Percentiles rank a stretch among this genome's conserved stretches.
Conservation (phyloP, 2,329 filamentous ascomycete species). For the Hysterium pulicare region DNA sequence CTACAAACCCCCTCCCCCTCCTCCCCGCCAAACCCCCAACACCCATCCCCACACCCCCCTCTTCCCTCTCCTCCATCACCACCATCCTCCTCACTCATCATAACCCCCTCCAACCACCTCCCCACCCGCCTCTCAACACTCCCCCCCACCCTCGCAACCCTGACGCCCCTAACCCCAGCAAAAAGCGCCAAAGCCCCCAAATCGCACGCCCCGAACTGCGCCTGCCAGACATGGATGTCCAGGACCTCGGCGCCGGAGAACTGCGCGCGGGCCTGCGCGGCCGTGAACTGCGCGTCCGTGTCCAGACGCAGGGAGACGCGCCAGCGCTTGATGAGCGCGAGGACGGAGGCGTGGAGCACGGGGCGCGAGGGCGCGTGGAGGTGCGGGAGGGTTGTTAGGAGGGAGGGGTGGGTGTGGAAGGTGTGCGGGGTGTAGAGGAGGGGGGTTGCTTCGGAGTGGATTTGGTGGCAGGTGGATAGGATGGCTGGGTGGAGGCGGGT, state of each 20-base stretch:
- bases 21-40: not conserved
- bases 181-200: slow-evolving; percentile 43
- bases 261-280: slow-evolving; percentile 35
- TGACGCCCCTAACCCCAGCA: slow-evolving; percentile 45
- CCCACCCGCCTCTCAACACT: slow-evolving; percentile 43
- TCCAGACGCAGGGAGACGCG: slow-evolving; percentile 48
- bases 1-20: not conserved
- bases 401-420: slow-evolving; percentile 49
- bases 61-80: slow-evolving; percentile 15
- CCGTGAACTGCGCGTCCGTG: slow-evolving; percentile 46
- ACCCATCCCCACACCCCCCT: slow-evolving; percentile 3
- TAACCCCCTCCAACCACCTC: slow-evolving; percentile 42
- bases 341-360: slow-evolving; percentile 30
- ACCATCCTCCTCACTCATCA: slow-evolving; percentile 45
- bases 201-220: slow-evolving; percentile 39
- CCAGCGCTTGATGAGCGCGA: slow-evolving; percentile 41
- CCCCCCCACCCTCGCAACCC: slow-evolving; percentile 41
- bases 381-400: slow-evolving; percentile 45
- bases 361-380: slow-evolving; percentile 36
- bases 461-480: slow-evolving; percentile 40
- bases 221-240: slow-evolving; percentile 50
- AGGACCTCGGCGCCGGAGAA: slow-evolving; percentile 48
- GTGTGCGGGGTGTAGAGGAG: slow-evolving; percentile 52
- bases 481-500: slow-evolving; percentile 38
- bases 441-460: slow-evolving; percentile 40